Base-by-base conservation (phyloP, 352 stramenopile genomes). In the Globisporangium recalcitrans region DNA sequence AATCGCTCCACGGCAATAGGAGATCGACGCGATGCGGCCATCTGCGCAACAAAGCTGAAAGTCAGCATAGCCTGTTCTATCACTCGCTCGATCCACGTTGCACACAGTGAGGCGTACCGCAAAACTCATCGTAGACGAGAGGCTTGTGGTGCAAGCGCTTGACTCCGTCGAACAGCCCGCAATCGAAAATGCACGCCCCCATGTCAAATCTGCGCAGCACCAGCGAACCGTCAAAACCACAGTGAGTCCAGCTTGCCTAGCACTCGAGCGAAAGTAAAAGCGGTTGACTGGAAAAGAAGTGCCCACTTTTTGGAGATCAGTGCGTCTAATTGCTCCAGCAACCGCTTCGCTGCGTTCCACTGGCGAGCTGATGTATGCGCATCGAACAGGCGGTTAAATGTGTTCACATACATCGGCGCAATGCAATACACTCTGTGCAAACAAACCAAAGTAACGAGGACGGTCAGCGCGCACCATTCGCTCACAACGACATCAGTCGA, bases 61-160 rank as follows among this genome's bases (percentile, higher is more conserved):
- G 13, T 42, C 10, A 42, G 36, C n/a, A 19, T 19, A n/a, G 13
- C 14, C n/a, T n/a, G n/a, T n/a, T 11, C 14, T 34, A 34, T 7
- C 36, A 19, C 36, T n/a, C 11, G 19, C 16, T 21, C 14, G 38
- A n/a, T 44, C 38, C 22, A 58, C 9, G 32, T 34, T 27, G 42
- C 32, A 57, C 22, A 70, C 1, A 38, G n/a, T 22, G 2, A 5
- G 3, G 60, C 77, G 16, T 73, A 95, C 86, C 86, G 46, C 82
- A 93, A 72, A 95, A 95, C 27, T 91, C 86, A 36, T 95, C 86
- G 64, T 87, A 90, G 2, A 89, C 81, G 6, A 95, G 69, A 16
- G 84, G 66, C 54, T 93, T 93, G 68, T 90, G 81, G 52, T 93
- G 85, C 60, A 87, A 69, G 3, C 81, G 74, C 65, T 93, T 92